Base-by-base conservation (phyloP, 2,329 filamentous ascomycete genomes). In the Pyrenochaeta sp. region DNA sequence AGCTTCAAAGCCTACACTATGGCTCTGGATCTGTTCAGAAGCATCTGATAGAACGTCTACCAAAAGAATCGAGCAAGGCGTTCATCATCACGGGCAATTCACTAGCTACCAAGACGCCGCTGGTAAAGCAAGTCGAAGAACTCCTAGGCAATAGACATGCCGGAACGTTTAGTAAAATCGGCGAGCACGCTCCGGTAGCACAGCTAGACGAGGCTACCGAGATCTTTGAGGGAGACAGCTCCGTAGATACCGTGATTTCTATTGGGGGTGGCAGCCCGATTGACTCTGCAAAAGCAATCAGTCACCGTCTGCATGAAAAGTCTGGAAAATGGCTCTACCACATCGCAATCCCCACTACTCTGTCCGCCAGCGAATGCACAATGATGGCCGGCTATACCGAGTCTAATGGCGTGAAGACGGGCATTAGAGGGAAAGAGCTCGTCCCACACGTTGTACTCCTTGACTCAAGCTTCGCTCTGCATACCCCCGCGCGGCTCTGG, bases 81-180 rank as follows among this genome's bases (percentile, higher is more conserved):
- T 85, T 85, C 71, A 82, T 86, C 63, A 79, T 86, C 39, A 85
- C 83, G 1, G 82, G 83, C 20, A 75, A 70, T 36, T 85, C 83
- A 0, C 76, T 86, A 6, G 80, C 81, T 6, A 82, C 69, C 36
- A 85, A 84, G 61, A 85, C 83, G 0, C 73, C 77, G 0, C 73
- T 86, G 7, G 78, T 86, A 56, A 77, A 79, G 49, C 72, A 81
- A 43, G 77, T 85, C 14, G 82, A 85, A 69, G 58, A 75, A 10
- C 69, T 82, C 0, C 73, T 86, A 0, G 78, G 77, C 4, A 60
- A 71, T 29, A 73, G 71, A 37, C 82, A 84, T 61, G 83, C 82
- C 2, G 81, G 81, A 53, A 85, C 83, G 0, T 85, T 84, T 64
- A 75, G 75, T 58, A 80, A 81, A 59, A 85, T 86, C 53, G 79